A percentile compares a stretch with the other conserved stretches of the same genome.
Evolutionary conservation across 805 yeast genomes (phyloP).

Genomic region (Starmera caribaea): DNA sequence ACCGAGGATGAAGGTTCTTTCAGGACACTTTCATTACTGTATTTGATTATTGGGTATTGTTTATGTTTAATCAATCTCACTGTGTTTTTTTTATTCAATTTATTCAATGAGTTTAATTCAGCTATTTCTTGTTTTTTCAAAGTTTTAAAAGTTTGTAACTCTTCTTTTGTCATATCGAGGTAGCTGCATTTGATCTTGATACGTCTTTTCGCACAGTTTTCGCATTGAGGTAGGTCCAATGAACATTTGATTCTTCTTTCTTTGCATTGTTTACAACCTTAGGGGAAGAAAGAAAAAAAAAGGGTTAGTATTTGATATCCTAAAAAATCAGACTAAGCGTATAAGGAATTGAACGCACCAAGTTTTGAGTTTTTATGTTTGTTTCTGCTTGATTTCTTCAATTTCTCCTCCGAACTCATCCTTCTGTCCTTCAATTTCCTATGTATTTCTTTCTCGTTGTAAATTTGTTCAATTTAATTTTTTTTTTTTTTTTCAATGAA

Average conservation of each 20-base stretch:
- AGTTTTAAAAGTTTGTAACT: conserved; percentile 8
- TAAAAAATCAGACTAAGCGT: conserved; percentile 3
- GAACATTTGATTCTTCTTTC: conserved; percentile 43
- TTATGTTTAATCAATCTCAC: not conserved
- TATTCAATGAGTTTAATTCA: not conserved
- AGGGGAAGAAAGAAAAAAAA: too few relatives aligned
- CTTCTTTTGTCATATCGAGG: conserved; percentile 11
- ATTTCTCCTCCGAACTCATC: too few relatives aligned
- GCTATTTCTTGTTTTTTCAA: conserved; percentile 5
- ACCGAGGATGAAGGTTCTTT: conserved; percentile 6
- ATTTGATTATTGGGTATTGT: conserved; percentile 1
- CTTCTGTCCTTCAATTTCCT: too few relatives aligned
- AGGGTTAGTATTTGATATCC: conserved; percentile 5
- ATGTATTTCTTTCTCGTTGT: too few relatives aligned
- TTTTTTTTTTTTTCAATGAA: conserved; percentile 2
- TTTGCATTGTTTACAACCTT: conserved; percentile 43
- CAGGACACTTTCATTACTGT: conserved; percentile 6
- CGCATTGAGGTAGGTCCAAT: conserved; percentile 38
- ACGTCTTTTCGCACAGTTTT: conserved; percentile 28
- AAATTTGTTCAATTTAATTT: too few relatives aligned
- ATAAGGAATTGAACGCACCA: too few relatives aligned
- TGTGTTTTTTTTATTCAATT: not conserved
- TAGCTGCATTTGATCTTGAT: conserved; percentile 19
- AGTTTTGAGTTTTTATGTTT: conserved; percentile 22
- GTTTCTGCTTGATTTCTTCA: conserved; percentile 4